A percentile compares a stretch with the other conserved stretches of the same genome.
These are phyloP conservation scores for Mucor racemosus DNA, from an alignment of 371 early-diverging fungal genomes.

Conservation along the genomic window DNA sequence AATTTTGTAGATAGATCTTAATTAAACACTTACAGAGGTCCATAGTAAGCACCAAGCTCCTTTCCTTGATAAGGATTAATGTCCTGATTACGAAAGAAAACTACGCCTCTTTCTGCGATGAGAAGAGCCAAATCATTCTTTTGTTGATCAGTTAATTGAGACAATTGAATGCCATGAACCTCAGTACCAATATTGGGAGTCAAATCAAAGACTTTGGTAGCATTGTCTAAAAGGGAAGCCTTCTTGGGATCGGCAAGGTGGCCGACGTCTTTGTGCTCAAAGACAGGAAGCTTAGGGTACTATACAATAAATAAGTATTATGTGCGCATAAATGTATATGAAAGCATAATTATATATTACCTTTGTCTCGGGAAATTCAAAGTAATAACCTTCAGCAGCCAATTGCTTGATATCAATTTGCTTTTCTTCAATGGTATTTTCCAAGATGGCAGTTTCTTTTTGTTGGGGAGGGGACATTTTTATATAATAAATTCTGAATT, in stretches of 20 bases:
- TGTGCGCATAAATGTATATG: too few species aligned
- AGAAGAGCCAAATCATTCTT: conserved; percentile 60
- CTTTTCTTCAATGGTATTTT: background rate
- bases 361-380: conserved; percentile 40
- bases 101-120: conserved; percentile 67
- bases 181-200: conserved; percentile 64
- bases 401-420: conserved; percentile 26
- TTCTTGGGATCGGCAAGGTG: conserved; percentile 54
- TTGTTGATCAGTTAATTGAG: conserved; percentile 59
- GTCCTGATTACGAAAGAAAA: conserved; percentile 67
- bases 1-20: too few species aligned
- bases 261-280: conserved; percentile 33
- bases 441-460: background rate
- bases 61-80: conserved; percentile 53
- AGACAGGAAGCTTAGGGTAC: conserved; percentile 36
- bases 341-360: background rate
- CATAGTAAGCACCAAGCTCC: conserved; percentile 59
- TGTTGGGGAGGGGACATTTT: conserved; percentile 17
- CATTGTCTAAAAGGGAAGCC: conserved; percentile 51
- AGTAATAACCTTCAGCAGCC: conserved; percentile 36
- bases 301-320: background rate
- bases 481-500: background rate
- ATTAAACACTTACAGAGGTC: conserved; percentile 34
- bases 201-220: conserved; percentile 57
- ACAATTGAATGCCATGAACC: conserved; percentile 52